Evolutionary conservation across 768 basidiomycete species (phyloP).

Genomic region (Strobilomyces dryophilus): DNA sequence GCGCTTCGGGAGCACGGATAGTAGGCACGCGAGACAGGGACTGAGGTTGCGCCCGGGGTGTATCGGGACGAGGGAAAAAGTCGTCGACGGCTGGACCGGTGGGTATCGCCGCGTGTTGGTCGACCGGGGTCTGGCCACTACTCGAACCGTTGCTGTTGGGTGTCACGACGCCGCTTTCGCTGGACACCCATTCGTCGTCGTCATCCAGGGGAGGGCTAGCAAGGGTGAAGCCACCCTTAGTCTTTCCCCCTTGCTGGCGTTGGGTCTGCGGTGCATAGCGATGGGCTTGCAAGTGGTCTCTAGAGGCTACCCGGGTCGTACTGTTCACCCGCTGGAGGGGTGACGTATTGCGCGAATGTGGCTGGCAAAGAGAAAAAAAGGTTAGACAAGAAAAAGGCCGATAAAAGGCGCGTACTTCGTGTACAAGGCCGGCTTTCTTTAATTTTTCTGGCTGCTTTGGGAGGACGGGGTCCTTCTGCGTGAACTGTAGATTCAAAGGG

Average conservation of each 20-base stretch:
- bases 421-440: constrained; percentile 42
- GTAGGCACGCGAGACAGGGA: constrained; percentile 33
- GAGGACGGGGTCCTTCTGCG: constrained; percentile 53
- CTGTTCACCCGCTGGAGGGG: constrained; percentile 27
- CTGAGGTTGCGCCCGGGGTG: constrained; percentile 29
- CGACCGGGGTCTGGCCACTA: constrained; percentile 33
- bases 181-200: constrained; percentile 76
- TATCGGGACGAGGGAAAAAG: constrained; percentile 22
- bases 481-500: constrained; percentile 59
- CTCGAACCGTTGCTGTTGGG: constrained; percentile 51
- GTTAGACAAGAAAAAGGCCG: constrained; percentile 15
- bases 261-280: constrained; percentile 27
- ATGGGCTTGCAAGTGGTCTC: constrained; percentile 33
- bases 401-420: constrained; percentile 40
- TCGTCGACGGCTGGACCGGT: constrained; percentile 16
- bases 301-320: constrained; percentile 25
- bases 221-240: constrained; percentile 56
- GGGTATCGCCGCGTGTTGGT: constrained; percentile 17
- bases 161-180: constrained; percentile 71
- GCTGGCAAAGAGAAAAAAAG: constrained; percentile 1
- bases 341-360: constrained; percentile 23
- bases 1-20: constrained; percentile 27
- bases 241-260: constrained; percentile 31
- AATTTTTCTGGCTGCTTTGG: constrained; percentile 47
- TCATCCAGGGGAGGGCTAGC: constrained; percentile 46